phyloP scores from a whole-genome alignment of 495 filamentous ascomycete genomes.

The Tuber microsphaerosporum region DNA sequence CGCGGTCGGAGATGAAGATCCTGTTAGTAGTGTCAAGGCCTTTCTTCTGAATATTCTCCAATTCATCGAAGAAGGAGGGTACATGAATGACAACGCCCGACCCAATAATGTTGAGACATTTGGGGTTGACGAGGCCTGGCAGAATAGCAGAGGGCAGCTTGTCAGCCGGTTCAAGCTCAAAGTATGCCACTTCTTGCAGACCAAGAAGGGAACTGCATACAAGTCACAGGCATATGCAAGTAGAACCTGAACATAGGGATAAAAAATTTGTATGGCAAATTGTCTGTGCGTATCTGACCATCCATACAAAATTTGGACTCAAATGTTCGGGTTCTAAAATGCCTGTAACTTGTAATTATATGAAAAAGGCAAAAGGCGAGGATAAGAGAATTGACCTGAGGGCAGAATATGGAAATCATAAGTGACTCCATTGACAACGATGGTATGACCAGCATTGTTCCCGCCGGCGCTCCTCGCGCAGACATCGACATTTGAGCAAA shows the following conservation, averaged over 20 bases:
- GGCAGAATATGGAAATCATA: constrained; percentile 70
- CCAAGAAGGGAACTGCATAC: background rate
- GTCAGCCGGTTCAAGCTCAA: background rate
- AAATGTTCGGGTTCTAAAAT: too few species aligned
- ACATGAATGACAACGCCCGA: constrained; percentile 79
- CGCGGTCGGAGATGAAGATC: constrained; percentile 72
- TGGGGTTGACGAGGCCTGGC: constrained; percentile 63
- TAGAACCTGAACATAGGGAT: too few species aligned
- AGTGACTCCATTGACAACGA: constrained; percentile 55
- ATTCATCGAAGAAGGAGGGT: constrained; percentile 80
- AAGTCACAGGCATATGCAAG: too few species aligned
- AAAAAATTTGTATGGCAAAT: too few species aligned
- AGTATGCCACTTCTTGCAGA: background rate
- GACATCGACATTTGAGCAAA: constrained; percentile 53
- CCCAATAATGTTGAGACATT: constrained; percentile 75
- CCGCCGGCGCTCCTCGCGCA: constrained; percentile 60
- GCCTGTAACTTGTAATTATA: background rate
- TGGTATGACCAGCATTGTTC: constrained; percentile 58
- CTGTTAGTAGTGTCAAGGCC: constrained; percentile 61
- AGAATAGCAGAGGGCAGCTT: background rate
- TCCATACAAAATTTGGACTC: too few species aligned
- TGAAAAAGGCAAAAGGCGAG: constrained; percentile 8
- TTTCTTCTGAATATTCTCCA: constrained; percentile 62
- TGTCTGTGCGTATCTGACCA: too few species aligned
- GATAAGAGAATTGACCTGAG: constrained; percentile 41